phyloP scores from a whole-genome alignment of 2,329 filamentous ascomycete species.

The Didymella segeticola region DNA sequence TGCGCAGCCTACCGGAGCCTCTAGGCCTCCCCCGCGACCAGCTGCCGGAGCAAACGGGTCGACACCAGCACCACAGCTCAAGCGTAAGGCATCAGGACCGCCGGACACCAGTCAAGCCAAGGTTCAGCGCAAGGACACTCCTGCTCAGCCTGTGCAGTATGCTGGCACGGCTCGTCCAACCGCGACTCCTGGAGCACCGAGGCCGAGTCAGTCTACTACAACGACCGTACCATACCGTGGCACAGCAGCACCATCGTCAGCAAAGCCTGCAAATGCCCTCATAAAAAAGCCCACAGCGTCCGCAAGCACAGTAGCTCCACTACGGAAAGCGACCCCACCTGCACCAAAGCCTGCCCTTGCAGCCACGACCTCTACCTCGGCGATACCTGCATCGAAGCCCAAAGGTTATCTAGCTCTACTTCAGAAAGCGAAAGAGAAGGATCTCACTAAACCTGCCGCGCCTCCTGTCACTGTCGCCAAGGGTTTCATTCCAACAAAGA shows the following conservation, averaged over 20 bases:
- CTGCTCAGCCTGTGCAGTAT: slow-evolving; percentile 30
- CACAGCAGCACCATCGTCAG: slow-evolving; percentile 41
- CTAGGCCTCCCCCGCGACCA: slow-evolving; percentile 44
- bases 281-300: slow-evolving; percentile 34
- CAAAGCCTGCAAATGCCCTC: slow-evolving; percentile 29
- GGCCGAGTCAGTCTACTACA: slow-evolving; percentile 29
- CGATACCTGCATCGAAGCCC: slow-evolving; percentile 61
- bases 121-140: slow-evolving; percentile 42
- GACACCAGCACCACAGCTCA: slow-evolving; percentile 46
- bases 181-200: slow-evolving; percentile 30
- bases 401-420: slow-evolving; percentile 78
- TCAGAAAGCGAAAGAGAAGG: slow-evolving; percentile 70
- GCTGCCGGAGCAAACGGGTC: slow-evolving; percentile 35
- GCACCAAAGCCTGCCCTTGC: slow-evolving; percentile 28
- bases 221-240: slow-evolving; percentile 47
- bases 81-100: slow-evolving; percentile 51
- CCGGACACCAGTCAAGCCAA: slow-evolving; percentile 40
- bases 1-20: slow-evolving; percentile 32
- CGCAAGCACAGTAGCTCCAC: slow-evolving; percentile 21
- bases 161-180: slow-evolving; percentile 36
- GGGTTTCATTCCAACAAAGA: slow-evolving; percentile 60
- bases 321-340: slow-evolving; percentile 30
- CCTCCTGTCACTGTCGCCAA: slow-evolving; percentile 78
- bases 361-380: slow-evolving; percentile 30
- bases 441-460: slow-evolving; percentile 55